phyloP scores from a whole-genome alignment of 352 stramenopile genomes.

The Pseudoperonospora humuli region DNA sequence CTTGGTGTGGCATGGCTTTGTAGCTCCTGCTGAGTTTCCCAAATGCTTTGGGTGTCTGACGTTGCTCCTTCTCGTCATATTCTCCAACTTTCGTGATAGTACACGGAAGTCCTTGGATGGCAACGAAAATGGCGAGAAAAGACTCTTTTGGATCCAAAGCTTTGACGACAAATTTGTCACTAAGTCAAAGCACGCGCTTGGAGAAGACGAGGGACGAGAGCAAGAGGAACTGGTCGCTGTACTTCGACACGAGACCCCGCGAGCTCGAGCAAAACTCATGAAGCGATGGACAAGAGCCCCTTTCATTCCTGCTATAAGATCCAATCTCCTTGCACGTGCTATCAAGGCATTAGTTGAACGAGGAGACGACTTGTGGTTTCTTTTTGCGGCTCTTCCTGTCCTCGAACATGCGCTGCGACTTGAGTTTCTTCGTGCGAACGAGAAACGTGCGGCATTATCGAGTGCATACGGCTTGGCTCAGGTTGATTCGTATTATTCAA shows the following conservation, averaged over 20 bases:
- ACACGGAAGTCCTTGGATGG: background rate
- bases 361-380: conserved; percentile 45
- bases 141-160: conserved; percentile 13
- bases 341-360: conserved; percentile 15
- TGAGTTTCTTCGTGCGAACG: conserved; percentile 47
- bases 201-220: background rate
- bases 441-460: conserved; percentile 18
- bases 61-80: conserved; percentile 33
- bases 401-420: conserved; percentile 56
- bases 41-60: conserved; percentile 50
- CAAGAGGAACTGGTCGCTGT: conserved; percentile 7
- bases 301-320: conserved; percentile 39
- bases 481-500: conserved; percentile 71
- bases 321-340: conserved; percentile 27
- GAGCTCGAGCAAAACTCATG: background rate
- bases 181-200: background rate
- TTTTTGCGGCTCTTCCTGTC: conserved; percentile 54
- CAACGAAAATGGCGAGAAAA: background rate
- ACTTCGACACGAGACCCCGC: conserved; percentile 3
- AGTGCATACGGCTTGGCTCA: conserved; percentile 42
- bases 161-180: conserved; percentile 28
- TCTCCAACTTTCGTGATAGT: conserved; percentile 21
- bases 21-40: conserved; percentile 41
- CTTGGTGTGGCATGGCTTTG: conserved; percentile 65
- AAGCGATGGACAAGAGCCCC: conserved; percentile 7